Evolutionary conservation across 2,329 filamentous ascomycete genomes (phyloP).

Genomic region (Ascochyta fabae): DNA sequence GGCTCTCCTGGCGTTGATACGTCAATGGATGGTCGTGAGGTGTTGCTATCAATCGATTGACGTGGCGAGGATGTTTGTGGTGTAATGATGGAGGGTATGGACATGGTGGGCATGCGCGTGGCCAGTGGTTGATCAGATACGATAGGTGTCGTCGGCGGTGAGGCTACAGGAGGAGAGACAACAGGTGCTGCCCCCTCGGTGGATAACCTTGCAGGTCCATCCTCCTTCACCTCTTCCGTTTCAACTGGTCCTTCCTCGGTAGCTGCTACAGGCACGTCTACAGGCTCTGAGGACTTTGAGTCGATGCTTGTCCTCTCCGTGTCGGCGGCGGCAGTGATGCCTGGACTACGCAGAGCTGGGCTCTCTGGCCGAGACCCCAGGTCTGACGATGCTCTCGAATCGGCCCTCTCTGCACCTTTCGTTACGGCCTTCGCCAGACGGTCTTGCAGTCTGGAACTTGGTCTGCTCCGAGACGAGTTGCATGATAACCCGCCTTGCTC

Average conservation of each 20-base stretch:
- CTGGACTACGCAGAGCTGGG: conserved; percentile 51
- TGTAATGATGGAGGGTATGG: conserved; percentile 42
- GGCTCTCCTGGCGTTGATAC: conserved; percentile 45
- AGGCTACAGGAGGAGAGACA: conserved; percentile 14
- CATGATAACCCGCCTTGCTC: conserved; percentile 58
- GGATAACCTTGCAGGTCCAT: conserved; percentile 32
- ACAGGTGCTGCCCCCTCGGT: conserved; percentile 29
- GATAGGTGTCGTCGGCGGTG: conserved; percentile 23
- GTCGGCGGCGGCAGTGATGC: conserved; percentile 29
- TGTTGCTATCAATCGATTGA: conserved; percentile 43
- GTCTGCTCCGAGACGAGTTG: conserved; percentile 68
- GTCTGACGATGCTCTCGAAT: conserved; percentile 57
- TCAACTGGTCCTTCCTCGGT: conserved; percentile 24
- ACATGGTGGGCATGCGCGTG: conserved; percentile 36
- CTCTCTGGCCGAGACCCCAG: conserved; percentile 61
- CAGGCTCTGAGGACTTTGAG: conserved; percentile 44
- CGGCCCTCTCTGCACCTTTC: conserved; percentile 65
- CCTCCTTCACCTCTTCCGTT: conserved; percentile 18
- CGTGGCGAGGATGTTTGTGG: conserved; percentile 39
- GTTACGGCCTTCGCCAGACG: conserved; percentile 86
- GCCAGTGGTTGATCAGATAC: conserved; percentile 48
- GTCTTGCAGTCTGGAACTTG: conserved; percentile 86
- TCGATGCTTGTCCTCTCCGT: conserved; percentile 56
- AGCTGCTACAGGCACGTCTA: conserved; percentile 18
- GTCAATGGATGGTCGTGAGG: conserved; percentile 41